phyloP scores from a whole-genome alignment of 2,329 filamentous ascomycete genomes.

The Epichloe sylvatica region DNA sequence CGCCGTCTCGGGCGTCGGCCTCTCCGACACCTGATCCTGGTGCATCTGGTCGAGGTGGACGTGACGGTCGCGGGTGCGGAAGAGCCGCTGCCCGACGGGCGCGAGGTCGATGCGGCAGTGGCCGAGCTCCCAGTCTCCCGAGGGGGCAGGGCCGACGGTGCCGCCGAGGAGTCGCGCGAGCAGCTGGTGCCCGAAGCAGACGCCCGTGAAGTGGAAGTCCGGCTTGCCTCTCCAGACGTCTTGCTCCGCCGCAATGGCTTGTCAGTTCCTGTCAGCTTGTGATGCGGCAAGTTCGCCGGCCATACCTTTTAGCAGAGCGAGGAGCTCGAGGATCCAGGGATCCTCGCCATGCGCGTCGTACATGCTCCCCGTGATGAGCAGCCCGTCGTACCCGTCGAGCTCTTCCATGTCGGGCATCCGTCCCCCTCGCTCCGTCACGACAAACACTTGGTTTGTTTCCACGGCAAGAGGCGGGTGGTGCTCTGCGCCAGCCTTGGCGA shows the following conservation, averaged over 20 bases:
- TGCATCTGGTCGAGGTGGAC: slow-evolving; percentile 1
- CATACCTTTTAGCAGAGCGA: slow-evolving; percentile 37
- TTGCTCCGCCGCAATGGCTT: slow-evolving; percentile 6
- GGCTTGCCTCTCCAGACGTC: slow-evolving; percentile 37
- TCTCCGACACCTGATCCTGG: slow-evolving; percentile 50
- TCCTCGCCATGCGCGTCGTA: slow-evolving; percentile 56
- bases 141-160: slow-evolving; percentile 50
- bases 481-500: slow-evolving; percentile 33
- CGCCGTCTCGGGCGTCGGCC: slow-evolving; percentile 38
- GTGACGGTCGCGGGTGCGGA: neutral
- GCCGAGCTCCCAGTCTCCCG: slow-evolving; percentile 58
- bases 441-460: slow-evolving; percentile 39
- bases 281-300: neutral
- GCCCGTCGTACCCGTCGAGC: slow-evolving; percentile 51
- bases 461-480: slow-evolving; percentile 41
- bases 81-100: slow-evolving; percentile 47
- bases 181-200: slow-evolving; percentile 76
- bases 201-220: slow-evolving; percentile 49
- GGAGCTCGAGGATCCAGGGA: slow-evolving; percentile 59
- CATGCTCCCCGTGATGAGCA: slow-evolving; percentile 60
- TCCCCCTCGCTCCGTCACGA: slow-evolving; percentile 35
- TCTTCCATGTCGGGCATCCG: slow-evolving; percentile 32
- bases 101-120: slow-evolving; percentile 53
- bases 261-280: neutral
- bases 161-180: slow-evolving; percentile 55